phyloP scores from a whole-genome alignment of 371 early-diverging fungal genomes.

The Mortierella sp. region DNA sequence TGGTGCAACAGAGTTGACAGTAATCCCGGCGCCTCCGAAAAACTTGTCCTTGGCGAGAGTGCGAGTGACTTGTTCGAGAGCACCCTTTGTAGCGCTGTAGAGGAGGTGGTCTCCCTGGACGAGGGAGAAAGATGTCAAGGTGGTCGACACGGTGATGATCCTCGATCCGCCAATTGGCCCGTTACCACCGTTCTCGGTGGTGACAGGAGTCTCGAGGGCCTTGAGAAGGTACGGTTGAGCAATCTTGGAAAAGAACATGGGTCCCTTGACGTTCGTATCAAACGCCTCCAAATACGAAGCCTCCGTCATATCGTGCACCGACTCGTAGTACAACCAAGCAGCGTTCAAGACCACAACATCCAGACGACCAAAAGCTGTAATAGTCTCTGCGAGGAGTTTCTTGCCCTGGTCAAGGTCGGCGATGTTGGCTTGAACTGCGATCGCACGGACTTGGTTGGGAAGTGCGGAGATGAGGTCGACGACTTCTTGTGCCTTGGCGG shows the following conservation, averaged over 20 bases:
- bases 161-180: conserved; percentile 10
- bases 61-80: conserved; percentile 37
- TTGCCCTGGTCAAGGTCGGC: background rate
- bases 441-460: background rate
- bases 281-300: conserved; percentile 16
- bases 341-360: conserved; percentile 49
- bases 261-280: conserved; percentile 34
- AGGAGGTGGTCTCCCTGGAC: conserved; percentile 20
- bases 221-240: conserved; percentile 23
- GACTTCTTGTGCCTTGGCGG: conserved; percentile 24
- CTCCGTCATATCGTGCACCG: conserved; percentile 28
- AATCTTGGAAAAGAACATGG: conserved; percentile 34
- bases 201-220: conserved; percentile 1
- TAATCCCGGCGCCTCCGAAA: conserved; percentile 33
- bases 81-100: conserved; percentile 37
- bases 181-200: background rate
- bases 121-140: conserved; percentile 19
- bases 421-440: background rate
- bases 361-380: conserved; percentile 28
- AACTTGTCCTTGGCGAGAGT: conserved; percentile 25
- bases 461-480: conserved; percentile 13
- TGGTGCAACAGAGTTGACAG: conserved; percentile 37
- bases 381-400: conserved; percentile 21
- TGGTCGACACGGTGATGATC: conserved; percentile 24
- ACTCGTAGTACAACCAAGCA: conserved; percentile 24